Base-by-base conservation (phyloP, 176 grass and related monocot genomes). In the Ensete ventricosum region DNA sequence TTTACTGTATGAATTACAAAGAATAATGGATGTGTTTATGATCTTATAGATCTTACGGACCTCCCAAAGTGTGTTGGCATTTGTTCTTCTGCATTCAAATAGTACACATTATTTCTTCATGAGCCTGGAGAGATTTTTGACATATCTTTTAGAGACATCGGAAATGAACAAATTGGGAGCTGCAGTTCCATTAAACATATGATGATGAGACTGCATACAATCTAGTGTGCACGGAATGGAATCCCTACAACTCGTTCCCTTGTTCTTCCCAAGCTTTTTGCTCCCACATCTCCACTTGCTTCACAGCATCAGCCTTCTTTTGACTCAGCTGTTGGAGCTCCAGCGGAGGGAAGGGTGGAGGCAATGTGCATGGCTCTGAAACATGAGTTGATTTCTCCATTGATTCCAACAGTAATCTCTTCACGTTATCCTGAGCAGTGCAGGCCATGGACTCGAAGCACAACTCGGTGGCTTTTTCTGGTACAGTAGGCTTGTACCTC, bases 401-500 rank as follows among this genome's bases (percentile, higher is more conserved):
- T 1, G 95, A 98, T 51, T 98, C 53, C 79, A 87, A 74, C 90
- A 98, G 73, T 66, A 93, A 87, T 0, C 79, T 53, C 50, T 66
- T 85, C 1, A 48, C 29, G 0, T 52, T 74, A 0, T 59, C 78
- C 1, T 19, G 50, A 9, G 62, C 67, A 3, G 77, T 63, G 69
- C 90, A 93, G 2, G 86, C 94, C 84, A 93, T 9, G 14, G 86
- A 58, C 77, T 98, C 95, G 2, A 82, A 43, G 68, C 88, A 87
- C 11, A 91, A 64, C 82, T 91, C 86, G 0, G 73, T 87, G n/a
- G 95, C 95, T 1, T 82, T 85, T 0, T 87, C 81, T 14, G 95
- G 95, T 52, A 89, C 70, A 43, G 76, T 82, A 71, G 95, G 95
- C 77, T 81, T 94, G 73, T 93, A 98, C 8, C 78, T 87, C 58